These are phyloP conservation scores for Heterobasidion parviporum DNA, from an alignment of 1,284 basidiomycete species.

Conservation along the genomic window DNA sequence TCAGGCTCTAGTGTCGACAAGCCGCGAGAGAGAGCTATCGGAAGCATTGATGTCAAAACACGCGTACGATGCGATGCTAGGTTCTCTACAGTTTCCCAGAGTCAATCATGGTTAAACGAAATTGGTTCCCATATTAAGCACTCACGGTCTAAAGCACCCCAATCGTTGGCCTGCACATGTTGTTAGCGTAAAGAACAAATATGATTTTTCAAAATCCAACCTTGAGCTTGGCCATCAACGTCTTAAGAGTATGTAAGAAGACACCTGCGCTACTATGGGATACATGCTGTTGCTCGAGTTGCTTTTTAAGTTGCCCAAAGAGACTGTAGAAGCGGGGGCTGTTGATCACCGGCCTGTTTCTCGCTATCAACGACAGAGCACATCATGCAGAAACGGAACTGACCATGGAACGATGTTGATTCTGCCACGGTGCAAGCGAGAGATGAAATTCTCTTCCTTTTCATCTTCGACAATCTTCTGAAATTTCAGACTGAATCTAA, in stretches of 20 bases:
- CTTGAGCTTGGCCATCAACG: slow-evolving; percentile 61
- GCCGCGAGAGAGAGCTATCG: slow-evolving; percentile 39
- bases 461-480: slow-evolving; percentile 50
- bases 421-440: slow-evolving; percentile 45
- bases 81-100: slow-evolving; percentile 33
- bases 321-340: slow-evolving; percentile 47
- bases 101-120: background rate
- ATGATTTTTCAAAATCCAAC: slow-evolving; percentile 17
- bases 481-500: slow-evolving; percentile 46
- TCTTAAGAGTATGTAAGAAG: slow-evolving; percentile 51
- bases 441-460: slow-evolving; percentile 55
- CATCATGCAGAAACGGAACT: background rate
- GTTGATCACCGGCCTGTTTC: slow-evolving; percentile 48
- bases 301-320: slow-evolving; percentile 37
- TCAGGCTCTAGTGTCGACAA: slow-evolving; percentile 28
- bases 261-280: slow-evolving; percentile 44
- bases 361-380: background rate
- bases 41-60: slow-evolving; percentile 30
- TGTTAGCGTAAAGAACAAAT: background rate
- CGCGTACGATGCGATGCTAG: slow-evolving; percentile 46
- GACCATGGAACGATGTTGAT: slow-evolving; percentile 49
- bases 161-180: slow-evolving; percentile 43
- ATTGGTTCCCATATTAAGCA: background rate
- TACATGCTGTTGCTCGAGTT: slow-evolving; percentile 35
- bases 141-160: slow-evolving; percentile 54